phyloP scores from a whole-genome alignment of 2,329 filamentous ascomycete species.

The Alternaria postmessia region DNA sequence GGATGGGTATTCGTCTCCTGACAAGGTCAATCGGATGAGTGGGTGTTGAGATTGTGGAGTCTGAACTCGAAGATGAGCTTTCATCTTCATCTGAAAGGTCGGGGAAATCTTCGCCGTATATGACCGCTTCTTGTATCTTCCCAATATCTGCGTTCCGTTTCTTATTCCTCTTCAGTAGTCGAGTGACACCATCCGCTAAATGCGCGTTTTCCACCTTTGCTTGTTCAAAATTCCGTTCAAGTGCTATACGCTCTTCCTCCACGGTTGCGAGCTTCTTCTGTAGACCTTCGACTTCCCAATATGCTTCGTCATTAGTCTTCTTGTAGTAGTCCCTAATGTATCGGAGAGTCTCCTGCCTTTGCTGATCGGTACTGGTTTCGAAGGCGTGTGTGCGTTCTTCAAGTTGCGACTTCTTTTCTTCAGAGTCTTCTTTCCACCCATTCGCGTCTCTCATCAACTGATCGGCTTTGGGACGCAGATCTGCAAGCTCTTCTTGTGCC shows the following conservation, averaged over 20 bases:
- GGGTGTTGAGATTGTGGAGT: background rate
- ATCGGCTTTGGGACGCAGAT: background rate
- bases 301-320: slow-evolving; percentile 9
- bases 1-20: background rate
- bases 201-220: slow-evolving; percentile 7
- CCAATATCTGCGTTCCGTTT: slow-evolving; percentile 2
- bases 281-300: slow-evolving; percentile 12
- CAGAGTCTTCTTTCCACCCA: slow-evolving; percentile 9
- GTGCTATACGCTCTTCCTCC: slow-evolving; percentile 2
- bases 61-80: background rate
- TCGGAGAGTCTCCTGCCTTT: slow-evolving; percentile 4
- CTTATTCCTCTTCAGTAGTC: background rate
- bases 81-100: background rate
- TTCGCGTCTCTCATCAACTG: background rate
- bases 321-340: slow-evolving; percentile 22
- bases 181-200: background rate
- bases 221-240: background rate
- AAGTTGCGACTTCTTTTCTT: slow-evolving; percentile 2
- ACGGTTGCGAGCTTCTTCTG: slow-evolving; percentile 11
- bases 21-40: background rate
- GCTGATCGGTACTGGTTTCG: background rate
- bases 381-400: slow-evolving; percentile 5
- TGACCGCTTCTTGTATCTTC: background rate
- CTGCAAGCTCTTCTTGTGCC: background rate
- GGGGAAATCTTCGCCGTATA: background rate